phyloP scores from a whole-genome alignment of 2,329 filamentous ascomycete species.

The Sporothrix luriei region DNA sequence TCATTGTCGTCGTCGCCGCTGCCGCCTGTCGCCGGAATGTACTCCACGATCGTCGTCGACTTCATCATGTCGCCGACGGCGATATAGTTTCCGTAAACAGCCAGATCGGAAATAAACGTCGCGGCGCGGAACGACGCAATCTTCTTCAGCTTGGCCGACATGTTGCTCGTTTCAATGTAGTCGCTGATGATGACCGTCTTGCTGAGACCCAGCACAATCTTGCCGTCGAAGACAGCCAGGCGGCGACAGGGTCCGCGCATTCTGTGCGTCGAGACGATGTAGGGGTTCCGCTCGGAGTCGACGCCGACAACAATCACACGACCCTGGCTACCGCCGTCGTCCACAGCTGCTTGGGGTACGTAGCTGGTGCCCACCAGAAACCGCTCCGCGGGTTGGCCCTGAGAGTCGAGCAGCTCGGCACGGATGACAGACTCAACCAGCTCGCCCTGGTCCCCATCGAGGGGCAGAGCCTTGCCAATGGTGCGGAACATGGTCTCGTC shows the following conservation, averaged over 20 bases:
- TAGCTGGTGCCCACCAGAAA: constrained; percentile 93
- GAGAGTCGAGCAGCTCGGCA: constrained; percentile 65
- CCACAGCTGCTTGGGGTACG: constrained; percentile 54
- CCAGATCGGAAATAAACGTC: constrained; percentile 80
- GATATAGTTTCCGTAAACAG: constrained; percentile 72
- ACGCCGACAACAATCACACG: constrained; percentile 85
- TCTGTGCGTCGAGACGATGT: constrained; percentile 67
- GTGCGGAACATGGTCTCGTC: constrained; percentile 87
- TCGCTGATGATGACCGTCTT: constrained; percentile 73
- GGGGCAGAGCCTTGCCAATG: constrained; percentile 67
- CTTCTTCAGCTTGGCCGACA: constrained; percentile 64
- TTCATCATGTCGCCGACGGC: constrained; percentile 94
- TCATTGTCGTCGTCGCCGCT: not conserved
- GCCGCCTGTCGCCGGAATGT: constrained; percentile 51
- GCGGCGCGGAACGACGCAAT: constrained; percentile 76
- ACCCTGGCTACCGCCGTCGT: constrained; percentile 61
- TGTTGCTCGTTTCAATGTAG: constrained; percentile 60
- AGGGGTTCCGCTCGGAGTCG: constrained; percentile 71
- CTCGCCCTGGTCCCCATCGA: constrained; percentile 61
- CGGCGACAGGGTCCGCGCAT: constrained; percentile 81
- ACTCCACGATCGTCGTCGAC: constrained; percentile 78
- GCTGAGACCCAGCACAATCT: constrained; percentile 82
- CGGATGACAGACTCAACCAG: constrained; percentile 83
- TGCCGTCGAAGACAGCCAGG: constrained; percentile 71
- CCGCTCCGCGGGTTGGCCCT: constrained; percentile 65